phyloP scores from a whole-genome alignment of 176 grass and related monocot genomes.

The Eragrostis nindensis region DNA sequence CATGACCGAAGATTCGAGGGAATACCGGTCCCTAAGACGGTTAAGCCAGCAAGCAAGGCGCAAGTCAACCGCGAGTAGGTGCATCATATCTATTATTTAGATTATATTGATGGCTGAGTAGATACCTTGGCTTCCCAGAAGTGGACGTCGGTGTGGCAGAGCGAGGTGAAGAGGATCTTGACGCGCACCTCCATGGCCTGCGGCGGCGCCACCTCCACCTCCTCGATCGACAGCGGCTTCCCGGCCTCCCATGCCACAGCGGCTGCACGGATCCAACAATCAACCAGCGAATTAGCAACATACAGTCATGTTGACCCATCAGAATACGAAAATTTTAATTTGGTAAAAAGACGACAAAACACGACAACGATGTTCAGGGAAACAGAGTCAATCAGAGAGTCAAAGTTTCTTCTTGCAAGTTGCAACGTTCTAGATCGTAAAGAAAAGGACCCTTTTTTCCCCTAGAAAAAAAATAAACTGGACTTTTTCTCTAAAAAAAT shows the following conservation, averaged over 20 bases:
- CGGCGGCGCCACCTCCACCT: slow-evolving; percentile 86
- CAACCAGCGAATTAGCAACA: background rate
- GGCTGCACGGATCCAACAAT: slow-evolving; percentile 44
- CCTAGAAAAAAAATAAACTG: background rate
- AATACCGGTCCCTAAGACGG: slow-evolving; percentile 72
- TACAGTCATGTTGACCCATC: background rate
- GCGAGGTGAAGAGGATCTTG: slow-evolving; percentile 76
- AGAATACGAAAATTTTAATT: background rate
- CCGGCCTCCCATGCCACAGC: slow-evolving; percentile 90
- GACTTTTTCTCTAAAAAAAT: background rate
- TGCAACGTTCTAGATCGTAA: background rate
- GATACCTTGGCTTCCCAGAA: slow-evolving; percentile 97
- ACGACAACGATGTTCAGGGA: background rate
- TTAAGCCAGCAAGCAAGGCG: slow-evolving; percentile 8
- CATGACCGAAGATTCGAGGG: slow-evolving; percentile 94
- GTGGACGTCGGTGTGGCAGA: slow-evolving; percentile 91
- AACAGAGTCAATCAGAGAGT: background rate
- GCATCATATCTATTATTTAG: background rate
- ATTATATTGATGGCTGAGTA: background rate
- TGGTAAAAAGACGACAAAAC: background rate
- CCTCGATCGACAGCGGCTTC: slow-evolving; percentile 77
- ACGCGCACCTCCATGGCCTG: slow-evolving; percentile 86
- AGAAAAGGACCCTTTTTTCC: background rate
- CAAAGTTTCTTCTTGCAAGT: background rate
- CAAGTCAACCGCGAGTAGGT: slow-evolving; percentile 32